Base-by-base conservation (phyloP, 352 stramenopile species). In the Phytopythium delawarense region DNA sequence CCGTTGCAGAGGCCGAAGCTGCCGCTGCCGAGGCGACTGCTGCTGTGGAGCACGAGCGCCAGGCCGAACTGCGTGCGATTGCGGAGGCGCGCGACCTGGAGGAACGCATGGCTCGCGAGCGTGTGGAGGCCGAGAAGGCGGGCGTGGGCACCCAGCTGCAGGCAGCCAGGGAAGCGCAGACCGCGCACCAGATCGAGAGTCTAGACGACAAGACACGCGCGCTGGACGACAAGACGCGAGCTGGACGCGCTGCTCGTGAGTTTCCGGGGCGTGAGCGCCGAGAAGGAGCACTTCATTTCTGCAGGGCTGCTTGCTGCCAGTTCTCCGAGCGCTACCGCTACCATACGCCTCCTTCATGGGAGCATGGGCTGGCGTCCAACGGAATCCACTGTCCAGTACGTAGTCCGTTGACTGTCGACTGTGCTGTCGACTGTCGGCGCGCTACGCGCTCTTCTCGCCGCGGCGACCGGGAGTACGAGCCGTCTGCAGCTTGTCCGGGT, bases 61-160 rank as follows among this genome's bases (percentile, higher is more conserved):
- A 93, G 63, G 84, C 87, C 16, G 87, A 95, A 55, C 62, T 92
- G 50, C 83, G 84, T 53, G 87, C 87, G 42, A 92, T 94, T 58
- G 77, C 84, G 13, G 84, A 95, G 64, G 84, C 82, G 5, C 75
- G 68, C 18, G 80, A 89, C 44, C 66, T 89, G 16, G 80, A 89
- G 63, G 46, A 76, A 48, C 76, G 80, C 50, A 86, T 89, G 62
- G 59, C 64, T 32, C 76, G 74, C 28, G 78, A 89, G 61, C 76
- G 80, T 30, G 25, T 78, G 9, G 68, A 80, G 37, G 62, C 70
- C 4, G 74, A 83, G 39, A 79, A 71, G 15, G 21, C 63, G 12
- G 53, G 35, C 1, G 18, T 59, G 3, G 11, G 20, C 4, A 25
- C 53, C 11, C 53, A 59, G 23, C 37, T 59, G n/a, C 53, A 59